Percentiles rank a stretch among this genome's conserved stretches.
These are phyloP conservation scores for Calycina herbarum DNA, from an alignment of 2,329 filamentous ascomycete species.

Conservation along the genomic window DNA sequence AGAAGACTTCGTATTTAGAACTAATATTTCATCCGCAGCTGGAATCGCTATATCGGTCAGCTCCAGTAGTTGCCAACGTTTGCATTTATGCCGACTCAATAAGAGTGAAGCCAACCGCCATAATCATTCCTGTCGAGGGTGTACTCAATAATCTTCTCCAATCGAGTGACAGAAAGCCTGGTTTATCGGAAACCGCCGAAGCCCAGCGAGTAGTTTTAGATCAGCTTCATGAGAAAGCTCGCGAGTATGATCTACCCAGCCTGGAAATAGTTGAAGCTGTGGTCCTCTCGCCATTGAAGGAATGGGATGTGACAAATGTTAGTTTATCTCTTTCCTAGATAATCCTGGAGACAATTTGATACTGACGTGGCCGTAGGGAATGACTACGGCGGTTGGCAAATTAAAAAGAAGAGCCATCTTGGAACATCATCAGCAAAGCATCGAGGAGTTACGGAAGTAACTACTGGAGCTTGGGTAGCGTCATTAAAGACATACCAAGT, in stretches of 20 bases:
- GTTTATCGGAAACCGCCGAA: slow-evolving; percentile 49
- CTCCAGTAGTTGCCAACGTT: slow-evolving; percentile 75
- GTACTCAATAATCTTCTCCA: slow-evolving; percentile 55
- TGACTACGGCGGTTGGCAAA: slow-evolving; percentile 24
- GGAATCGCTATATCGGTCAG: slow-evolving; percentile 82
- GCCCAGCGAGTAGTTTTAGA: slow-evolving; percentile 59
- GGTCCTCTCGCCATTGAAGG: slow-evolving; percentile 78
- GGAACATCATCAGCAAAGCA: slow-evolving; percentile 16
- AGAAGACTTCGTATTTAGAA: slow-evolving; percentile 21
- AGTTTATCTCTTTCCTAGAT: background rate
- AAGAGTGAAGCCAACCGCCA: slow-evolving; percentile 74
- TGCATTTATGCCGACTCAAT: slow-evolving; percentile 78
- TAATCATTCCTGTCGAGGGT: slow-evolving; percentile 68
- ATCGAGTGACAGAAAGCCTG: background rate
- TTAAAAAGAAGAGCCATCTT: slow-evolving; percentile 22
- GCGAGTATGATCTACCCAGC: slow-evolving; percentile 64
- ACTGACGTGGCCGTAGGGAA: slow-evolving; percentile 15
- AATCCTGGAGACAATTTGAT: background rate
- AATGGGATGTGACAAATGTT: slow-evolving; percentile 63
- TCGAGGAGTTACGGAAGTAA: slow-evolving; percentile 9
- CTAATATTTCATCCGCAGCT: slow-evolving; percentile 48
- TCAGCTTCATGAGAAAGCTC: slow-evolving; percentile 65
- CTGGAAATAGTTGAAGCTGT: slow-evolving; percentile 75
- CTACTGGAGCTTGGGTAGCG: background rate
- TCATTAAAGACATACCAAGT: no score